phyloP scores from a whole-genome alignment of 768 basidiomycete species.

The Rhizopogon sp. region DNA sequence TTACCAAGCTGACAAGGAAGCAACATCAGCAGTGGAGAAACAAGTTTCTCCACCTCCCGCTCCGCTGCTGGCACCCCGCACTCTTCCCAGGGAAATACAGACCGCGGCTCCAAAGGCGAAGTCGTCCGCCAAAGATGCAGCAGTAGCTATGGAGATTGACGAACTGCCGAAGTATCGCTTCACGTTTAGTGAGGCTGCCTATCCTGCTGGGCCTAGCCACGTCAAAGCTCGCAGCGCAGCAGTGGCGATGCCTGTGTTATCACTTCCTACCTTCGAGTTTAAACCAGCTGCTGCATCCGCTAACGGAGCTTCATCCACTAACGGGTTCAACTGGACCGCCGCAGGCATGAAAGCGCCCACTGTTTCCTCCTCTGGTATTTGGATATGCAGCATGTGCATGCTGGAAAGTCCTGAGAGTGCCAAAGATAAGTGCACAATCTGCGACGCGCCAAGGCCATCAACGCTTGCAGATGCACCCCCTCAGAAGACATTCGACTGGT shows the following conservation, averaged over 20 bases:
- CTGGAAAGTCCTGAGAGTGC: slow-evolving; percentile 32
- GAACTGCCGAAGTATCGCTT: slow-evolving; percentile 34
- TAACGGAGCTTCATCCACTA: slow-evolving; percentile 22
- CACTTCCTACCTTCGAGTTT: slow-evolving; percentile 44
- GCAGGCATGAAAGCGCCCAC: slow-evolving; percentile 50
- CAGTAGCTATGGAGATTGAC: slow-evolving; percentile 20
- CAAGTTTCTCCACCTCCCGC: background rate
- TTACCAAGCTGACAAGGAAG: slow-evolving; percentile 52
- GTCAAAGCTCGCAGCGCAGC: slow-evolving; percentile 30
- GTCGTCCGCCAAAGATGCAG: slow-evolving; percentile 25
- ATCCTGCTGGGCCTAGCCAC: slow-evolving; percentile 16
- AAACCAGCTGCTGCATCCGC: slow-evolving; percentile 6
- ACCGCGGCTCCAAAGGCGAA: slow-evolving; percentile 12
- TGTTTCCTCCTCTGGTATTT: slow-evolving; percentile 24
- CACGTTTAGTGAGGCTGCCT: slow-evolving; percentile 8
- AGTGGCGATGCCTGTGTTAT: slow-evolving; percentile 31
- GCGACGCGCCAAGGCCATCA: slow-evolving; percentile 33
- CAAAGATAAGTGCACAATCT: slow-evolving; percentile 40
- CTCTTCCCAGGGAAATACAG: slow-evolving; percentile 24
- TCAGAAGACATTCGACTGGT: slow-evolving; percentile 31
- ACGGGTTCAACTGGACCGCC: slow-evolving; percentile 57
- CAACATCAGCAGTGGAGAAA: slow-evolving; percentile 13
- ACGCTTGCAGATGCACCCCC: slow-evolving; percentile 4
- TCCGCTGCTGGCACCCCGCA: slow-evolving; percentile 11
- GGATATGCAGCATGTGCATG: slow-evolving; percentile 56